Evolutionary conservation across 345 rosid species (phyloP), one percentile per base, ranked within the genome.

Genomic region (Eucalyptus camaldulensis): DNA sequence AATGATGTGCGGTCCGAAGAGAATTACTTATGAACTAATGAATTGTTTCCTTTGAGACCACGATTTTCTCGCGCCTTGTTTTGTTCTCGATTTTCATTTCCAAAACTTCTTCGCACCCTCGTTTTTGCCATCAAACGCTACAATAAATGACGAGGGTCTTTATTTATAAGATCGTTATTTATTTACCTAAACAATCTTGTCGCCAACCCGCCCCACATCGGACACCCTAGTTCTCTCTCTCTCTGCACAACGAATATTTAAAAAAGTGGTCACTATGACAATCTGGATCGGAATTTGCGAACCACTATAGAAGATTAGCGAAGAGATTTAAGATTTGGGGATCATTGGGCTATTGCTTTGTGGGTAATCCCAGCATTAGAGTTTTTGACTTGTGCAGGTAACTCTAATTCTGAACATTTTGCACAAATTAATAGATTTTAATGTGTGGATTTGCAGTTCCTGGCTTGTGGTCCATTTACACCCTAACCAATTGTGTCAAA

Each of bases 361-460:
- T 15, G 21, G 76, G 21, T n/a, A 16, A 65, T 65, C 2, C 17
- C 37, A 31, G 6, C 37, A 65, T n/a, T n/a, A 29, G 2, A n/a
- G 37, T 8, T 65, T 13, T 65, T 65, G 76, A 7, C 76, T 7
- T 4, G 37, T 14, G 21, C 0, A n/a, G 1, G 19, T 14, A 4
- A n/a, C 76, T n/a, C 5, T 2, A 0, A 29, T 65, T 65, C 3
- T 65, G 76, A 65, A 65, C 37, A 65, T 4, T n/a, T n/a, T 65
- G 19, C 76, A 65, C 1, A 5, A 65, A 14, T 65, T n/a, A 31
- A 0, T 65, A 65, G 10, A n/a, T 14, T 65, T 14, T 8, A n/a
- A 1, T 0, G 0, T 7, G 76, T 3, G 0, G 0, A 15, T n/a
- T 65, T 65, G 8, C 37, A 65, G 3, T 14, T 65, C 37, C 19